Base-by-base conservation (phyloP, 2,329 filamentous ascomycete species). In the Hypoxylon sp. region DNA sequence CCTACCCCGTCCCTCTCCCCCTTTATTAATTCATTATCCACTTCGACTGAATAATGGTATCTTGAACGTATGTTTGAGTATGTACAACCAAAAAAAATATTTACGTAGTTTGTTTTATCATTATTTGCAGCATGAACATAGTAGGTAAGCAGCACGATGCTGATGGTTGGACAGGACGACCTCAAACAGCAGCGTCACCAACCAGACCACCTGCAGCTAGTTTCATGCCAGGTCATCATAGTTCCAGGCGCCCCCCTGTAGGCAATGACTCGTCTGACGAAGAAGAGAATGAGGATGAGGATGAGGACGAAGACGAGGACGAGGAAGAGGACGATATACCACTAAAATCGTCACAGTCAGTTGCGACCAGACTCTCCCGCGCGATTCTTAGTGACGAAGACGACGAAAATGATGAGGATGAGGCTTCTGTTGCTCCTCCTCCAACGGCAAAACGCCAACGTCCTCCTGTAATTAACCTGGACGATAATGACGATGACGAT, bases 271-370 rank as follows among this genome's bases (percentile, higher is more conserved):
- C 73, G 5, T 75, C 76, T 3, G 72, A 76, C 51, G 75, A 70
- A 43, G 72, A 66, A 25, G 69, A 61, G 6, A 72, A 72, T 14
- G 74, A 75, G 5, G 72, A 72, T 13, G 70, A 71, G 19, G n/a
- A n/a, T n/a, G n/a, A n/a, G n/a, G 72, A 76, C 51, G 75, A 70
- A 43, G 72, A 66, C 23, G 69, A 61, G 6, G 72, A 72, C 11
- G 74, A 75, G 5, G 72, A 72, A 11, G 70, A 71, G 19, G 69
- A 72, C 32, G 48, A 64, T 13, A 53, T 74, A 2, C 71, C 72
- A 32, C 55, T 60, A 7, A 69, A 63, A 38, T 78, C 76, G 14
- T 77, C 75, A 13, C 76, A 78, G 46, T 76, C 76, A 17, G 75
- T 77, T 25, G 74, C 76, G 43, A 75, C 72, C 5, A 74, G 67